These are phyloP conservation scores for Mycena rosella DNA, from an alignment of 768 basidiomycete genomes.

Conservation along the genomic window DNA sequence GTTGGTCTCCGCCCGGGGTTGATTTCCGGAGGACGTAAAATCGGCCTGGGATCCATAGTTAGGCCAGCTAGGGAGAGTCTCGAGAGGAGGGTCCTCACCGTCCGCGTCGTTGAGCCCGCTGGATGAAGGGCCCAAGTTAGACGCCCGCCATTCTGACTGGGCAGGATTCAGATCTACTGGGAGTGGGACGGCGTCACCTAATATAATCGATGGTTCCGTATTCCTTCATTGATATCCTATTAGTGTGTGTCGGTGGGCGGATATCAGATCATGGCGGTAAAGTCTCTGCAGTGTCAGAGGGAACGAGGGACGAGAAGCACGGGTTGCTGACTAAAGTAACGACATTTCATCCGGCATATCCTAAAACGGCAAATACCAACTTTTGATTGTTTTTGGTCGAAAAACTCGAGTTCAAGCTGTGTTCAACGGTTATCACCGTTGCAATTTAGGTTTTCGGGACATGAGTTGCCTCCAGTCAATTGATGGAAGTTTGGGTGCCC, in stretches of 20 bases:
- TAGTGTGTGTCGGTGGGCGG: constrained; percentile 1
- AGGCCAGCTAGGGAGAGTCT: neutral
- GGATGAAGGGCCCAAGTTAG: constrained; percentile 11
- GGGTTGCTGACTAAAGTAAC: neutral
- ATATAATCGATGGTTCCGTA: constrained; percentile 20
- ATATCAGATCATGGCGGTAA: constrained; percentile 21
- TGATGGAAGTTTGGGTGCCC: constrained; percentile 3
- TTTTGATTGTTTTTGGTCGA: neutral
- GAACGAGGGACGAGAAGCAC: constrained; percentile 9
- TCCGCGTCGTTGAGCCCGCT: constrained; percentile 22
- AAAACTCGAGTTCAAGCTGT: neutral
- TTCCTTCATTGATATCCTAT: constrained; percentile 4
- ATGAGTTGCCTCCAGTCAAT: constrained; percentile 8
- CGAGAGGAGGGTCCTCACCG: neutral
- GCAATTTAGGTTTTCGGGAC: neutral
- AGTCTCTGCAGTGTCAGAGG: constrained; percentile 25
- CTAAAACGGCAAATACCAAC: neutral
- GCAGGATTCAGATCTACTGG: neutral
- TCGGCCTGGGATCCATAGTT: constrained; percentile 19
- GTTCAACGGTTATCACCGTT: neutral
- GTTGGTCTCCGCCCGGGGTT: constrained; percentile 15
- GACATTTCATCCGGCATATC: neutral
- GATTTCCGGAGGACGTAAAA: constrained; percentile 19
- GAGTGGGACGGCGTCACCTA: neutral
- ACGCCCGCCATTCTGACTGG: neutral